These are phyloP conservation scores for Periconia macrospinosa DNA, from an alignment of 2,329 filamentous ascomycete genomes.

Conservation along the genomic window DNA sequence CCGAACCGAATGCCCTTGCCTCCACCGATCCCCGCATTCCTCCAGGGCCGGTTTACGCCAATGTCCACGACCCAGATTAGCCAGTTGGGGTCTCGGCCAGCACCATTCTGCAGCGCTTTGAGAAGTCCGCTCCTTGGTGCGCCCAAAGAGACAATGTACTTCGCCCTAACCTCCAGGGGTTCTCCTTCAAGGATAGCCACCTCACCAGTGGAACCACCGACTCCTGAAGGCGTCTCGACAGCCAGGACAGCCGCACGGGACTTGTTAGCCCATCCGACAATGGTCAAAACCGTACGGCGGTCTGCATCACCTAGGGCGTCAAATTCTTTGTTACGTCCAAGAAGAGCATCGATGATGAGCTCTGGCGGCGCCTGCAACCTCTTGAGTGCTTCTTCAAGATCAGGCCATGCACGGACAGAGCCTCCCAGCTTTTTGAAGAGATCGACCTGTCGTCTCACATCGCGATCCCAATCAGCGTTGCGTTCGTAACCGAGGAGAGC, in stretches of 20 bases:
- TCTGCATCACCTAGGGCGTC: constrained; percentile 83
- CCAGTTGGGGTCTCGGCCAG: constrained; percentile 63
- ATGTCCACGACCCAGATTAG: constrained; percentile 83
- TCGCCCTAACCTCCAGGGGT: constrained; percentile 76
- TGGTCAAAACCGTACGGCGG: constrained; percentile 80
- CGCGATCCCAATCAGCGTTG: constrained; percentile 76
- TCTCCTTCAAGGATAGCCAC: constrained; percentile 68
- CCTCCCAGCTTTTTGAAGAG: constrained; percentile 84
- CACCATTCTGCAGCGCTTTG: constrained; percentile 69
- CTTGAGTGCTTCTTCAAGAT: constrained; percentile 57
- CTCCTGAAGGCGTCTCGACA: constrained; percentile 87
- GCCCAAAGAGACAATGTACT: constrained; percentile 81
- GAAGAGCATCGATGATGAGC: constrained; percentile 83
- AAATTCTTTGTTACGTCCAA: constrained; percentile 85
- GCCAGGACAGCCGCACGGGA: constrained; percentile 80
- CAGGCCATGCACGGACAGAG: constrained; percentile 65
- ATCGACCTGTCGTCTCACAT: constrained; percentile 78
- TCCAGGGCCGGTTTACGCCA: constrained; percentile 82
- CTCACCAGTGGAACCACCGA: constrained; percentile 72
- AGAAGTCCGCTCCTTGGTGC: constrained; percentile 84
- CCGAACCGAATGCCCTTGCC: constrained; percentile 88
- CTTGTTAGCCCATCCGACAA: constrained; percentile 93
- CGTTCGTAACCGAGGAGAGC: constrained; percentile 85
- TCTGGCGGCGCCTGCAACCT: constrained; percentile 67
- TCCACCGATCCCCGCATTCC: constrained; percentile 77